Percentiles rank a stretch among this genome's conserved stretches.
These are phyloP conservation scores for Entrophospora sp. DNA, from an alignment of 192 early-diverging fungal species.

Conservation along the genomic window DNA sequence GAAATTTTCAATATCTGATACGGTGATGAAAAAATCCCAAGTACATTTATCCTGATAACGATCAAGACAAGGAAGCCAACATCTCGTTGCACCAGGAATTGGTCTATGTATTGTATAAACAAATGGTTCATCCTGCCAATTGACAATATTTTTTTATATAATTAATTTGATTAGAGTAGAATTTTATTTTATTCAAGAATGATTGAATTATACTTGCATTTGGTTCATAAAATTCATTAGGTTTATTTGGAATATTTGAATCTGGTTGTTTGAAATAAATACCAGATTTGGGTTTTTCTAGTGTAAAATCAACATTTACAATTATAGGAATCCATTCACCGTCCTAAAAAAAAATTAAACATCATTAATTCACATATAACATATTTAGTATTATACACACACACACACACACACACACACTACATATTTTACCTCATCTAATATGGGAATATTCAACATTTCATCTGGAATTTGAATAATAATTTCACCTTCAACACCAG, in stretches of 20 bases:
- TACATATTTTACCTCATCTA: neutral
- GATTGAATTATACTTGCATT: neutral
- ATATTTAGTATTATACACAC: neutral
- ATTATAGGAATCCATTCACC: neutral
- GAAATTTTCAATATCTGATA: slow-evolving; percentile 47
- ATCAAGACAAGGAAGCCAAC: slow-evolving; percentile 78
- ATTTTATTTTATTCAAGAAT: too few species aligned
- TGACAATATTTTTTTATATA: too few species aligned
- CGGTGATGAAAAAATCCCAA: slow-evolving; percentile 72
- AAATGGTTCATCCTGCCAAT: slow-evolving; percentile 30
- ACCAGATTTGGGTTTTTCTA: neutral
- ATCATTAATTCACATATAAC: neutral
- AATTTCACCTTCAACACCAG: neutral
- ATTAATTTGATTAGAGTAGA: neutral
- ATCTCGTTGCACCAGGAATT: slow-evolving; percentile 55
- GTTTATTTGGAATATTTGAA: too few species aligned
- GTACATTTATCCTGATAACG: slow-evolving; percentile 53
- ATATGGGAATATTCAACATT: neutral
- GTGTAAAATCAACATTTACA: neutral
- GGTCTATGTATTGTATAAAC: slow-evolving; percentile 62
- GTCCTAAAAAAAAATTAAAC: neutral
- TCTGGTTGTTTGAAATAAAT: slow-evolving; percentile 1
- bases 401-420: neutral
- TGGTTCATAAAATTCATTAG: neutral
- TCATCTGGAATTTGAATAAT: neutral